Conservation (phyloP, 1,284 basidiomycete species). For the Bjerkandera adusta region DNA sequence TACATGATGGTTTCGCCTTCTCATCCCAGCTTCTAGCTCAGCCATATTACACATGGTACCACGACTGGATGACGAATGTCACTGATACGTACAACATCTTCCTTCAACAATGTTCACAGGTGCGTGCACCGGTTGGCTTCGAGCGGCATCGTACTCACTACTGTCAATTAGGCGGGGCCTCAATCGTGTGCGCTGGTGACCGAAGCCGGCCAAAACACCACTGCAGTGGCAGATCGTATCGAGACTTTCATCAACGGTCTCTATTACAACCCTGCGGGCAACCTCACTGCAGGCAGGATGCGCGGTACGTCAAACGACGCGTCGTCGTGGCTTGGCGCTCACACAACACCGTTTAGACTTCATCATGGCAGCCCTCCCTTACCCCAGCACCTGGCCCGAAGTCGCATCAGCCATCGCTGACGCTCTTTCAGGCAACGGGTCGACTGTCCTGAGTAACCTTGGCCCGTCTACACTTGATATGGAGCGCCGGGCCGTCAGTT, state of each 20-base stretch:
- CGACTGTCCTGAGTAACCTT: slow-evolving; percentile 20
- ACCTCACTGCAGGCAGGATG: slow-evolving; percentile 35
- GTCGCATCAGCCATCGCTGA: slow-evolving; percentile 16
- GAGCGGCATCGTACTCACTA: background rate
- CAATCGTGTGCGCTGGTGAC: slow-evolving; percentile 28
- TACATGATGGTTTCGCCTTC: too few relatives aligned
- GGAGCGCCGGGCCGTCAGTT: slow-evolving; percentile 25
- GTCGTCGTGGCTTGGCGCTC: too few relatives aligned
- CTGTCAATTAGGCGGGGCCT: slow-evolving; percentile 28
- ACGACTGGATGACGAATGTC: slow-evolving; percentile 28
- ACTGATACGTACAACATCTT: slow-evolving; percentile 34
- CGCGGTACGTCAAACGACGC: slow-evolving; percentile 22
- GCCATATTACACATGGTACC: slow-evolving; percentile 34
- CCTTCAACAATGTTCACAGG: slow-evolving; percentile 33
- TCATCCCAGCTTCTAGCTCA: too few relatives aligned
- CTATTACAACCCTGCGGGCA: slow-evolving; percentile 30
- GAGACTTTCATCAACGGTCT: slow-evolving; percentile 34
- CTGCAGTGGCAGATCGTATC: slow-evolving; percentile 29
- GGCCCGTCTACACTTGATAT: too few relatives aligned
- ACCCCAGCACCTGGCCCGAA: slow-evolving; percentile 21
- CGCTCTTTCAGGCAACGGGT: slow-evolving; percentile 27
- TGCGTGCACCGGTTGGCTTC: slow-evolving; percentile 8
- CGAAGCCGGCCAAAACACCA: slow-evolving; percentile 23
- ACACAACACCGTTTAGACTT: too few relatives aligned
- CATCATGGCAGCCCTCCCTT: slow-evolving; percentile 19